A percentile compares a stretch with the other conserved stretches of the same genome.
Conservation (phyloP, 192 early-diverging fungal species). For the Rhizophagus clarus region DNA sequence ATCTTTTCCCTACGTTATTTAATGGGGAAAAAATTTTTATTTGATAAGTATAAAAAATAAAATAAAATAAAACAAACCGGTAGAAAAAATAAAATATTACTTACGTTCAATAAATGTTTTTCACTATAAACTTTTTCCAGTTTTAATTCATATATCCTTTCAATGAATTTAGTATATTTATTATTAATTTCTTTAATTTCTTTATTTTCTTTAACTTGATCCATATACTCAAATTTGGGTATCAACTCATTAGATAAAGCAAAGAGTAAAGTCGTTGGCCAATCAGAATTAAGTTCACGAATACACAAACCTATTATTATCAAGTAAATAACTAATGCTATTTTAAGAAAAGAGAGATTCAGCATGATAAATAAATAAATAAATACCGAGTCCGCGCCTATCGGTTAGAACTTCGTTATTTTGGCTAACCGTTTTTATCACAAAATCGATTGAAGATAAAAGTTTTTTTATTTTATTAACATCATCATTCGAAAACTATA, state of each 20-base stretch:
- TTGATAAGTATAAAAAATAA: too few species aligned
- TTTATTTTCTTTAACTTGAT: conserved; percentile 9
- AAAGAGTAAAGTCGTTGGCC: conserved; percentile 55
- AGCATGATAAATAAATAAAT: background rate
- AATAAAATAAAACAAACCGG: background rate
- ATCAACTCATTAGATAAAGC: conserved; percentile 50
- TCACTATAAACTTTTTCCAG: conserved; percentile 36
- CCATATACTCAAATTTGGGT: conserved; percentile 36
- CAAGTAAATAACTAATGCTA: too few species aligned
- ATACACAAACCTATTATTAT: conserved; percentile 61
- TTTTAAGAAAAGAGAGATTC: too few species aligned
- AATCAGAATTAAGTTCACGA: conserved; percentile 57
- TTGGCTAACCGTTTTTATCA: conserved; percentile 19
- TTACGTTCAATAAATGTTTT: conserved; percentile 52
- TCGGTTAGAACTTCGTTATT: conserved; percentile 11
- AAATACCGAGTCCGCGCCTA: background rate
- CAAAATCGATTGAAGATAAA: background rate
- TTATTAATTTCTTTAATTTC: conserved; percentile 10
- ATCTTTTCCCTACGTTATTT: conserved; percentile 64
- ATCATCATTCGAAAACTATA: conserved; percentile 14
- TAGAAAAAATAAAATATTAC: background rate
- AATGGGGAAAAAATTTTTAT: background rate
- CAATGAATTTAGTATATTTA: conserved; percentile 39
- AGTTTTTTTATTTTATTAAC: background rate
- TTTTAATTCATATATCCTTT: conserved; percentile 18